These are phyloP conservation scores for Suhomyces kunorum DNA, from an alignment of 1,139 yeast species.

Conservation along the genomic window DNA sequence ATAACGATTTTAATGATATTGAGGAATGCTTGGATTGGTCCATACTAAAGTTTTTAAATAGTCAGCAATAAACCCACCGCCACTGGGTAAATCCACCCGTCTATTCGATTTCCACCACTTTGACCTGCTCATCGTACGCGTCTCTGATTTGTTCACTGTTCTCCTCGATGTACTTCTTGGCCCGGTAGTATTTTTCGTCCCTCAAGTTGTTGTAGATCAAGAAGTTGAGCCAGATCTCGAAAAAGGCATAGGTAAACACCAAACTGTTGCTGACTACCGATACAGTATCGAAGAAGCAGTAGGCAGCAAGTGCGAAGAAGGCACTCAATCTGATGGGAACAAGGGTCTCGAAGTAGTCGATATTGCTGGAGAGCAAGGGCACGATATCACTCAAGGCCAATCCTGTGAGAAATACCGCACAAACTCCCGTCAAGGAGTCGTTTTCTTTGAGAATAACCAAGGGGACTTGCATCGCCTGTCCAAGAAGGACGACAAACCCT, in stretches of 20 bases:
- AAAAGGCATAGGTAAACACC: conserved; percentile 60
- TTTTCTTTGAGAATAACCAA: conserved; percentile 41
- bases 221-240: conserved; percentile 73
- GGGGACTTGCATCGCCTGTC: conserved; percentile 53
- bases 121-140: conserved; percentile 32
- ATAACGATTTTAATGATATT: conserved; percentile 61
- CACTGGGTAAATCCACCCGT: too few relatives aligned
- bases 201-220: conserved; percentile 62
- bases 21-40: conserved; percentile 72
- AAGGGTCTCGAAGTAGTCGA: conserved; percentile 59
- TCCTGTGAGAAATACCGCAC: conserved; percentile 46
- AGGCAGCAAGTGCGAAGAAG: conserved; percentile 54
- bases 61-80: conserved; percentile 12
- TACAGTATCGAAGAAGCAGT: conserved; percentile 44
- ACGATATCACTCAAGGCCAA: conserved; percentile 55
- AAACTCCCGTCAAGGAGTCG: conserved; percentile 55
- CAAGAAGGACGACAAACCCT: conserved; percentile 55
- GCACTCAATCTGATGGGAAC: conserved; percentile 66
- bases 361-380: conserved; percentile 58
- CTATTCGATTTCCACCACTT: conserved; percentile 24
- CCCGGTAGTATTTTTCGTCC: conserved; percentile 57
- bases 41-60: conserved; percentile 34
- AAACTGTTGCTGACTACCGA: conserved; percentile 58
- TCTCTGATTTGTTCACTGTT: conserved; percentile 35
- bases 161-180: conserved; percentile 39